A percentile compares a stretch with the other conserved stretches of the same genome.
These are phyloP conservation scores for Vaccinium vitisidaea DNA, from an alignment of 148 eudicot species.

Conservation along the genomic window DNA sequence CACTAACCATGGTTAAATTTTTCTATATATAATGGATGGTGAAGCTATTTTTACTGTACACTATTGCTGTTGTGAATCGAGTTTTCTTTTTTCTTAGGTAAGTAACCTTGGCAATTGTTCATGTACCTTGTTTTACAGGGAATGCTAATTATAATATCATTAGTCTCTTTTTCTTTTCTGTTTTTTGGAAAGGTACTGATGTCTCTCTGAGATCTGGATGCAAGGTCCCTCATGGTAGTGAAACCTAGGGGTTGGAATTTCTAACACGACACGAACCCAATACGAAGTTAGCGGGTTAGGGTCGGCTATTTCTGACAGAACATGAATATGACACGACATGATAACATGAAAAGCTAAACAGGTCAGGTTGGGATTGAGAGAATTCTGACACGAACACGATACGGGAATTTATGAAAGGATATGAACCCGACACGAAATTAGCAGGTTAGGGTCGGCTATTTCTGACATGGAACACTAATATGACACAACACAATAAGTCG, in stretches of 20 bases:
- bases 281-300: too few relatives aligned
- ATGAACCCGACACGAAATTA: too few relatives aligned
- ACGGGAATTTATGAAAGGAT: too few relatives aligned
- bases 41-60: not conserved
- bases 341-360: too few relatives aligned
- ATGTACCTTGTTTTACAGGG: not conserved
- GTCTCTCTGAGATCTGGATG: not conserved
- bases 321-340: too few relatives aligned
- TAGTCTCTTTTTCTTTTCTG: not conserved
- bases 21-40: not conserved
- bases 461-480: too few relatives aligned
- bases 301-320: too few relatives aligned
- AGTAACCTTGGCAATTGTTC: not conserved
- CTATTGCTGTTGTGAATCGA: not conserved
- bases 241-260: not conserved
- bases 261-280: too few relatives aligned
- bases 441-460: too few relatives aligned
- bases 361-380: too few relatives aligned
- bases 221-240: not conserved
- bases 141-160: not conserved
- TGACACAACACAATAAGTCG: too few relatives aligned
- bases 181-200: not conserved
- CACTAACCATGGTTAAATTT: not conserved
- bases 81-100: not conserved
- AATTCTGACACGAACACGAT: too few relatives aligned